phyloP scores from a whole-genome alignment of 768 basidiomycete genomes.

The Candolleomyces efflorescens region DNA sequence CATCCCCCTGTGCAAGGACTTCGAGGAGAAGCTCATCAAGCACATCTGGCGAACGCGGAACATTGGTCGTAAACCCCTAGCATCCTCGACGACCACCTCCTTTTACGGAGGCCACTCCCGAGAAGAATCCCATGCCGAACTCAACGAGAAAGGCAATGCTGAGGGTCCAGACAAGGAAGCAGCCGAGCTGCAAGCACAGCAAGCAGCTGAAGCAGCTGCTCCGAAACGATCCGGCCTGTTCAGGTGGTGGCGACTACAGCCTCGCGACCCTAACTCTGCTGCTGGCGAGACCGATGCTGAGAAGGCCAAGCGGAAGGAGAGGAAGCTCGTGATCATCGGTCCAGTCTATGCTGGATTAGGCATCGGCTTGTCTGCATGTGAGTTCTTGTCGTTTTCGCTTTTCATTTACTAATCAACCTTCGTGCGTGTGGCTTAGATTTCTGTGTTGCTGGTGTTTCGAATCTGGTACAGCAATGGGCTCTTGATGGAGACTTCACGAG shows the following conservation, averaged over 20 bases:
- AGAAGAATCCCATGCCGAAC: constrained; percentile 21
- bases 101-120: constrained; percentile 13
- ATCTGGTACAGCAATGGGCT: constrained; percentile 62
- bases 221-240: constrained; percentile 11
- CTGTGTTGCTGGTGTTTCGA: constrained; percentile 51
- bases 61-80: constrained; percentile 14
- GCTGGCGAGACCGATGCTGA: constrained; percentile 28
- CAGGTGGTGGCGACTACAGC: constrained; percentile 43
- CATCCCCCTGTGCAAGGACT: constrained; percentile 65
- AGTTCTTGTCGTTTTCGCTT: constrained; percentile 16
- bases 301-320: constrained; percentile 34
- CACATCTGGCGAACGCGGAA: constrained; percentile 67
- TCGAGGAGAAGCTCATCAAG: constrained; percentile 75
- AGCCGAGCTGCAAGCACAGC: constrained; percentile 14
- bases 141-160: constrained; percentile 29
- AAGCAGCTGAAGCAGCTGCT: constrained; percentile 13
- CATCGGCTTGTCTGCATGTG: constrained; percentile 59
- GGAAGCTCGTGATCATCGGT: constrained; percentile 55
- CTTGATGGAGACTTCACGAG: constrained; percentile 60
- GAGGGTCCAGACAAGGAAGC: constrained; percentile 13
- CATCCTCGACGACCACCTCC: constrained; percentile 10
- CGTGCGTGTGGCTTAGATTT: constrained; percentile 51
- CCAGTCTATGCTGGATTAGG: constrained; percentile 71
- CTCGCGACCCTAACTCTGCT: constrained; percentile 18
- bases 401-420: not conserved